A percentile compares a stretch with the other conserved stretches of the same genome.
These are phyloP conservation scores for Thermochaetoides thermophila DNA, from an alignment of 495 filamentous ascomycete genomes.

Conservation along the genomic window DNA sequence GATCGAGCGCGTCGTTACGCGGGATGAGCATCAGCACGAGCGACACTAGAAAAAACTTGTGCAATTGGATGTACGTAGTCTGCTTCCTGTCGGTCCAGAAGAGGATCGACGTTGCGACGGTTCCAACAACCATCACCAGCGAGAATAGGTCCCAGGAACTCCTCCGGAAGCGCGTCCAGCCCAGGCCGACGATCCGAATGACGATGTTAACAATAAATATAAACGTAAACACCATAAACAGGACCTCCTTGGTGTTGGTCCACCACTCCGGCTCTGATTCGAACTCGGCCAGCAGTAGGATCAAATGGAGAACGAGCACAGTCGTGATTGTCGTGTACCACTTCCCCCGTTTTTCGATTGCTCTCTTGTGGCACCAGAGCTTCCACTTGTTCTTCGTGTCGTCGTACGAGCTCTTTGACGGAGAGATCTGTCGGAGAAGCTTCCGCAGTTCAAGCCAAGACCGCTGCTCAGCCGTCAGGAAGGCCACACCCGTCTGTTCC, in stretches of 20 bases:
- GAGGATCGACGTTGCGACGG: conserved; percentile 61
- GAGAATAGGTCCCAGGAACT: conserved; percentile 96
- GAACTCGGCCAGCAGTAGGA: conserved; percentile 74
- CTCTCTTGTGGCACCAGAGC: conserved; percentile 85
- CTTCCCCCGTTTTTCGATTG: conserved; percentile 83
- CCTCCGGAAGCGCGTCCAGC: conserved; percentile 81
- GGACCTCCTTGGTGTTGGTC: conserved; percentile 50
- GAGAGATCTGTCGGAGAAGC: conserved; percentile 80
- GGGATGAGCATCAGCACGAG: conserved; percentile 88
- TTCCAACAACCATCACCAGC: conserved; percentile 67
- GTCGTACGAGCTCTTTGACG: conserved; percentile 72
- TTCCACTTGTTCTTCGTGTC: conserved; percentile 62
- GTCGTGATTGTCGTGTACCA: conserved; percentile 76
- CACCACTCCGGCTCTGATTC: conserved; percentile 55
- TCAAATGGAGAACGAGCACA: conserved; percentile 66
- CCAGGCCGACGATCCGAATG: conserved; percentile 74
- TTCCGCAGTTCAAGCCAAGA: conserved; percentile 95
- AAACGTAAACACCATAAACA: conserved; percentile 75
- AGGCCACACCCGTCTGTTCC: conserved; percentile 95
- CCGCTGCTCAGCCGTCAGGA: conserved; percentile 87
- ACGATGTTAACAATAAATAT: conserved; percentile 75
- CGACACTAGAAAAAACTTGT: conserved; percentile 87
- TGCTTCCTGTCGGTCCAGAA: conserved; percentile 39
- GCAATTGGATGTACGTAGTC: conserved; percentile 56
- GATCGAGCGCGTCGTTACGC: conserved; percentile 91